Base-by-base conservation (phyloP, 2,329 filamentous ascomycete species). In the Colletotrichum lini region DNA sequence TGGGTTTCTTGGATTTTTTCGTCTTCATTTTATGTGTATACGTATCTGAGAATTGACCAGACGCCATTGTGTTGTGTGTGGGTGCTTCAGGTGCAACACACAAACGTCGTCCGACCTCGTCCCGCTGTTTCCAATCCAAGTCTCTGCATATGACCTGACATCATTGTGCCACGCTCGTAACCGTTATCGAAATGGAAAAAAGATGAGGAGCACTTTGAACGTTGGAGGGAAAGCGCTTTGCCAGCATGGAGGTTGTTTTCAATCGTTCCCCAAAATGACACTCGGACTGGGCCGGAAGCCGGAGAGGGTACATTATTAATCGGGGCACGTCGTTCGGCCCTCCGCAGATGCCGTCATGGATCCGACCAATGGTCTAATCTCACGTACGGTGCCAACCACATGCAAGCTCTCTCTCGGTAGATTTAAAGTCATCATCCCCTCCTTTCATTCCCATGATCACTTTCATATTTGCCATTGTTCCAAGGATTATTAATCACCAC, bases 291-390 rank as follows among this genome's bases (percentile, higher is more conserved):
- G 26, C 56, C 62, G 56, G 30, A 56, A 56, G 59, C 45, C 40
- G 47, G 58, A 40, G 38, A 47, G 18, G n/a, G 15, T 45, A 12
- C 50, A 72, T 72, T 72, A 69, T 54, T 64, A 72, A 72, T 72
- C 69, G 59, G 35, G 47, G 47, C 26, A 16, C 54, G 45, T 58
- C 59, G 69, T 56, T 54, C 65, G 65, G 69, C 65, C 44, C 58
- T 71, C 65, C 52, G 65, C 52, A 52, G 7, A 71, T 71, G 65
- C 65, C 69, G 69, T 68, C 65, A 71, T 71, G 58, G 38, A 54
- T 59, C 65, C 65, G 65, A 71, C 40, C 69, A 21, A 69, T 71
- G 58, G 58, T 59, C 58, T 71, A 71, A 68, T 64, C 52, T 57
- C 23, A 21, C 26, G 26, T 26, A 18, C 40, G 42, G 15, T 26